phyloP scores from a whole-genome alignment of 2,329 filamentous ascomycete genomes.

The Verticillium nonalfalfae region DNA sequence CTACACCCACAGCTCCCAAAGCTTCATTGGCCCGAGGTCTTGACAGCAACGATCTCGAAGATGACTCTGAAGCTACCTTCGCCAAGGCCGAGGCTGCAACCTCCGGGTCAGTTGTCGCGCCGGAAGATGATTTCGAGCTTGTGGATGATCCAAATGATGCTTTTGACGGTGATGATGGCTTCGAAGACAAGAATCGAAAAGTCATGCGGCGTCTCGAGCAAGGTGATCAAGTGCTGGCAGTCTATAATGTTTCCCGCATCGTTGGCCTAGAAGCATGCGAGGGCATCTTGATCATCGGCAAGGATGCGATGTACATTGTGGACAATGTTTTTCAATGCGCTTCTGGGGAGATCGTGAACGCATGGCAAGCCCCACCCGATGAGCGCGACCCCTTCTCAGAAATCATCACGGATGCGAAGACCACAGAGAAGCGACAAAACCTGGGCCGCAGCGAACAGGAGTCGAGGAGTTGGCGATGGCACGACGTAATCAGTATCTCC shows the following conservation, averaged over 20 bases:
- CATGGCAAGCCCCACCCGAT: constrained; percentile 85
- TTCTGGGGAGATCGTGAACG: constrained; percentile 94
- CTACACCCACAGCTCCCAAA: constrained; percentile 12
- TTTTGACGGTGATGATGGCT: constrained; percentile 66
- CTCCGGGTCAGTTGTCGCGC: constrained; percentile 22
- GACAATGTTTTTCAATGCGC: constrained; percentile 94
- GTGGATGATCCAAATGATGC: constrained; percentile 88
- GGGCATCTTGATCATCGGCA: constrained; percentile 87
- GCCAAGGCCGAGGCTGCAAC: constrained; percentile 19
- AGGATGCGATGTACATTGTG: constrained; percentile 86
- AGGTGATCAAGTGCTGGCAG: constrained; percentile 85
- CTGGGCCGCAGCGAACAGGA: constrained; percentile 63
- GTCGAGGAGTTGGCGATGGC: constrained; percentile 88
- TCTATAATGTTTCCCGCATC: constrained; percentile 93
- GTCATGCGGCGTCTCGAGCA: constrained; percentile 91
- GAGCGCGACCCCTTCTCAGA: constrained; percentile 94
- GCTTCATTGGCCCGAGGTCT: neutral
- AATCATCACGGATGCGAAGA: constrained; percentile 72
- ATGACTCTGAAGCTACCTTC: constrained; percentile 12
- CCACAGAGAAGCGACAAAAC: constrained; percentile 54
- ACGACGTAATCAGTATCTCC: constrained; percentile 88
- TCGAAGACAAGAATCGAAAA: constrained; percentile 97
- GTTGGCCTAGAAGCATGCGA: constrained; percentile 91
- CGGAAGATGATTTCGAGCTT: constrained; percentile 92
- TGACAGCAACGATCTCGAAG: neutral